phyloP scores from a whole-genome alignment of 1,139 yeast genomes.

The Debaryomyces robertsiae region DNA sequence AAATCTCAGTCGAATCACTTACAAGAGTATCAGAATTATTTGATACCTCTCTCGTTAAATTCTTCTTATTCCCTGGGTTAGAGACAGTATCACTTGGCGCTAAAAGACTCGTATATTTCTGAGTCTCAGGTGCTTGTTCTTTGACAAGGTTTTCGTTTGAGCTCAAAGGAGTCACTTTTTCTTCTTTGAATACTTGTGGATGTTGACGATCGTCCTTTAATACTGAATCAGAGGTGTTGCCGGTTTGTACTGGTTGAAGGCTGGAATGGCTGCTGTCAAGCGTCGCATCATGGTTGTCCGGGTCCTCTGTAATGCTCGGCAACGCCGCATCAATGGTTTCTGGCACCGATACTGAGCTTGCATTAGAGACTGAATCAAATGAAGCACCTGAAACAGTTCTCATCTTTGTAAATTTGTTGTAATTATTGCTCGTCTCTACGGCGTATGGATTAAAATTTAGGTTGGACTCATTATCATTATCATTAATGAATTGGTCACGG shows the following conservation, averaged over 20 bases:
- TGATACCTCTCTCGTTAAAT: conserved; percentile 3
- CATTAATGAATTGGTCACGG: conserved; percentile 54
- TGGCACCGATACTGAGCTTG: conserved; percentile 39
- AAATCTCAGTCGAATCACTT: neutral
- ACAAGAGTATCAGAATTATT: conserved; percentile 1
- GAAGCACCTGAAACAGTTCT: conserved; percentile 26
- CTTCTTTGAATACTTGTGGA: conserved; percentile 36
- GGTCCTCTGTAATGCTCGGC: conserved; percentile 41
- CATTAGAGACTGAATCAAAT: conserved; percentile 28
- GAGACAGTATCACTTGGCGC: neutral
- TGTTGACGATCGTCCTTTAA: conserved; percentile 29
- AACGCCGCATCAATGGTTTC: conserved; percentile 47
- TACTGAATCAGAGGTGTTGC: conserved; percentile 30
- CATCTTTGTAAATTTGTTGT: conserved; percentile 39
- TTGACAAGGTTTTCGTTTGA: conserved; percentile 21
- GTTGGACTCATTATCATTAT: conserved; percentile 45
- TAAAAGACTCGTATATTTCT: conserved; percentile 17
- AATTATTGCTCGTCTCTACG: conserved; percentile 25
- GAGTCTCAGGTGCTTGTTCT: conserved; percentile 8
- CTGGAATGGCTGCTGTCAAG: conserved; percentile 5
- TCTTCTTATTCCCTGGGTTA: neutral
- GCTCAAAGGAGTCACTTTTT: conserved; percentile 30
- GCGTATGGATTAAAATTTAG: conserved; percentile 35
- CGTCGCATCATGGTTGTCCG: conserved; percentile 23
- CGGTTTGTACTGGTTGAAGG: neutral